Evolutionary conservation across 2,329 filamentous ascomycete genomes (phyloP).

Genomic region (Fusarium sp.): DNA sequence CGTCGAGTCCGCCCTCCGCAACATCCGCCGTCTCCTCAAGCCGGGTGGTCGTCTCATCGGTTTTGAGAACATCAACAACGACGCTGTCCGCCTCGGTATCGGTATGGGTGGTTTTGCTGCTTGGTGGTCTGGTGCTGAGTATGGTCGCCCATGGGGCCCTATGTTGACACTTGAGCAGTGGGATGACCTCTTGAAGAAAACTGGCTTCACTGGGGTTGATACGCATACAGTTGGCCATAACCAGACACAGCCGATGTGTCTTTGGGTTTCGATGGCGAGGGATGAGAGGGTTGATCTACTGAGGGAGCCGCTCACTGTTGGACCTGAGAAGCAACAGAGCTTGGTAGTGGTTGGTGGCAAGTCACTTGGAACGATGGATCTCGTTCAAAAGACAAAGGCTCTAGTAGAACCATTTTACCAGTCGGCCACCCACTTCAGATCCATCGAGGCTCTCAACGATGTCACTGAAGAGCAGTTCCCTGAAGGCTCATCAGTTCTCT

Average conservation of each 20-base stretch:
- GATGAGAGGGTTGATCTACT: slow-evolving; percentile 6
- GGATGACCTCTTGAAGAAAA: slow-evolving; percentile 17
- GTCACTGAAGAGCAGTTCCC: neutral
- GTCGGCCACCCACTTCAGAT: neutral
- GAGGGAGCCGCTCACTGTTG: neutral
- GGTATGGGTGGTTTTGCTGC: slow-evolving; percentile 22
- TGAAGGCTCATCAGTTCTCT: neutral
- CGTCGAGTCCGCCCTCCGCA: slow-evolving; percentile 1
- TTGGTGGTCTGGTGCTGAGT: slow-evolving; percentile 28
- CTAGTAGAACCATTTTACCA: slow-evolving; percentile 3
- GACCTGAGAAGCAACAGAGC: neutral
- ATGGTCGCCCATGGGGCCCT: slow-evolving; percentile 20
- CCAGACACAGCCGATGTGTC: slow-evolving; percentile 16
- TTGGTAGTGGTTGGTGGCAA: neutral
- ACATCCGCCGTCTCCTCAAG: slow-evolving; percentile 8
- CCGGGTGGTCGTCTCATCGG: slow-evolving; percentile 17
- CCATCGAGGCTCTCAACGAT: neutral
- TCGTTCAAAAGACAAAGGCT: slow-evolving; percentile 7
- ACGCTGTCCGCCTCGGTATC: neutral
- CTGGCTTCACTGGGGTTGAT: slow-evolving; percentile 26
- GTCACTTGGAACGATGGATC: slow-evolving; percentile 3
- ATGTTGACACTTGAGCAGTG: slow-evolving; percentile 21
- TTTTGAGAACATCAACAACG: slow-evolving; percentile 16
- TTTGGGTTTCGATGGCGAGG: slow-evolving; percentile 9
- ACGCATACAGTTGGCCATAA: slow-evolving; percentile 11